Conservation (phyloP, 1,284 basidiomycete species). For the Lentinula novae-zelandiae region DNA sequence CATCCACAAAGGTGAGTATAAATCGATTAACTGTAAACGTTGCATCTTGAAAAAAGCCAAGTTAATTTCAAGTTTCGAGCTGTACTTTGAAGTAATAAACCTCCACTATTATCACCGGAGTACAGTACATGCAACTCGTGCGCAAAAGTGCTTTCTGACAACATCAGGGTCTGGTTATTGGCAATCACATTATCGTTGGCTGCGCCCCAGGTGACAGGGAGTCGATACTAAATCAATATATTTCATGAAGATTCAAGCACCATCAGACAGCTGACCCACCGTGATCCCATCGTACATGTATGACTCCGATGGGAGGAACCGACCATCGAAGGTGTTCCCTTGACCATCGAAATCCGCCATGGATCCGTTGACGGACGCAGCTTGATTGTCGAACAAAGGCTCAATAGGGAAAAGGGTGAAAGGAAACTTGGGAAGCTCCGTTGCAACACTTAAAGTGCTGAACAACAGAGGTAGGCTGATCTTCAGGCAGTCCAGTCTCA, state of each 20-base stretch:
- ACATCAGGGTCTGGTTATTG: conserved; percentile 31
- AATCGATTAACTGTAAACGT: not conserved
- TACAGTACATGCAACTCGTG: conserved; percentile 43
- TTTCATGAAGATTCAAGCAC: not conserved
- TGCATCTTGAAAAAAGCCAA: not conserved
- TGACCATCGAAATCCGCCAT: conserved; percentile 32
- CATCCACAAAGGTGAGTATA: not conserved
- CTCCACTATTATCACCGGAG: conserved; percentile 29
- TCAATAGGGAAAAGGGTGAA: conserved; percentile 25
- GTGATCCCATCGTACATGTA: conserved; percentile 33
- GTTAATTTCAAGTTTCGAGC: not conserved
- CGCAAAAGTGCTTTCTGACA: conserved; percentile 26
- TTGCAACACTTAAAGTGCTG: not conserved
- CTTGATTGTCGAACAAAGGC: conserved; percentile 35
- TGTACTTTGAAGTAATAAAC: not conserved
- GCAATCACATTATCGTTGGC: conserved; percentile 37
- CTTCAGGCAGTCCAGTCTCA: not conserved
- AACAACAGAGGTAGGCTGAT: not conserved
- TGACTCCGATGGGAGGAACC: conserved; percentile 30
- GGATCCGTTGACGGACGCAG: conserved; percentile 35
- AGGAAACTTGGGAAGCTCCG: conserved; percentile 22
- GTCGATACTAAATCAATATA: conserved; percentile 27
- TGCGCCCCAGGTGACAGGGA: conserved; percentile 36
- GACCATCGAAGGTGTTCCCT: conserved; percentile 35
- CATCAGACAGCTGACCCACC: conserved; percentile 19